phyloP scores from a whole-genome alignment of 176 grass and related monocot genomes.

The Calamus simplicifolius region DNA sequence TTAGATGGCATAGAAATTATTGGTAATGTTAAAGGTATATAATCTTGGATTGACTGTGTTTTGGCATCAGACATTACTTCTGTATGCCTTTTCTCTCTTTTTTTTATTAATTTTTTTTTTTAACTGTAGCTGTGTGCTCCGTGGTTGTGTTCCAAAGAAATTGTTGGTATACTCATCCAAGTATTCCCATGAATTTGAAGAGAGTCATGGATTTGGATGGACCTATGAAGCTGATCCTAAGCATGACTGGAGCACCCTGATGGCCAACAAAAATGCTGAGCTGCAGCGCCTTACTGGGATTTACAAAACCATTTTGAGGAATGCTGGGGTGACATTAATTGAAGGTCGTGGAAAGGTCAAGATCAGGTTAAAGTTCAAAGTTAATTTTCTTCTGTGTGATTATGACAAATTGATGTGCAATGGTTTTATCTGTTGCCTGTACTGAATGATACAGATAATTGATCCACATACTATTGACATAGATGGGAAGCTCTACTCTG shows the following conservation, averaged over 20 bases:
- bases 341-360: constrained; percentile 76
- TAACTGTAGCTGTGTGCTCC: constrained; percentile 50
- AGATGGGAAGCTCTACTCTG: constrained; percentile 56
- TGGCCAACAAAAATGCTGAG: constrained; percentile 73
- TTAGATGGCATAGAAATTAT: no score
- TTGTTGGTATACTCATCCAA: constrained; percentile 62
- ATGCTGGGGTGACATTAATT: constrained; percentile 51
- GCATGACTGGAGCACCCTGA: constrained; percentile 68
- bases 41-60: neutral
- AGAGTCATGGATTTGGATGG: constrained; percentile 72
- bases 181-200: constrained; percentile 66
- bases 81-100: no score
- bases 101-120: constrained; percentile 4
- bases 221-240: constrained; percentile 52
- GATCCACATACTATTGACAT: constrained; percentile 62
- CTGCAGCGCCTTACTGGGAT: constrained; percentile 65
- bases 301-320: constrained; percentile 71
- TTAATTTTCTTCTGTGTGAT: neutral
- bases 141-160: constrained; percentile 79
- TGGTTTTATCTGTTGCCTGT: neutral
- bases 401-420: neutral
- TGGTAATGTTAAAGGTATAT: neutral
- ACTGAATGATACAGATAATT: constrained; percentile 33
- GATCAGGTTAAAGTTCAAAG: constrained; percentile 29
- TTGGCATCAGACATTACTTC: no score